phyloP scores from a whole-genome alignment of 352 stramenopile species.

The Globisporangium spiculum region DNA sequence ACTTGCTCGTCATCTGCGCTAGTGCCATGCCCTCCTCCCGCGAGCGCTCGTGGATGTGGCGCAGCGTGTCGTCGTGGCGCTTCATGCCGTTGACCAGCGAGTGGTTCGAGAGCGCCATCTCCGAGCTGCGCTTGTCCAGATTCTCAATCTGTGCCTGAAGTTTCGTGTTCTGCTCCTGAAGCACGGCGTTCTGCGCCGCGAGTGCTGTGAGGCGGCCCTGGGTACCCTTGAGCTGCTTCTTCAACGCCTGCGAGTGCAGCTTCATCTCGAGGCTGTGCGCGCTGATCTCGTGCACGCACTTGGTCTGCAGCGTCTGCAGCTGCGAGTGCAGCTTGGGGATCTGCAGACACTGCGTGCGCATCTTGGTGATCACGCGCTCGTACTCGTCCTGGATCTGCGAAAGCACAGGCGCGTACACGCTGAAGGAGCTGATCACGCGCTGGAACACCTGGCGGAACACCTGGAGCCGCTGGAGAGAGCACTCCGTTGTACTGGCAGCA shows the following conservation, averaged over 20 bases:
- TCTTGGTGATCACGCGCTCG: slow-evolving; percentile 32
- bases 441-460: slow-evolving; percentile 54
- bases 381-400: slow-evolving; percentile 66
- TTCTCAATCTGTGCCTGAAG: slow-evolving; percentile 29
- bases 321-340: slow-evolving; percentile 48
- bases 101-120: slow-evolving; percentile 51
- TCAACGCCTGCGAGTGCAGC: slow-evolving; percentile 30
- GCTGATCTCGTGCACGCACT: slow-evolving; percentile 59
- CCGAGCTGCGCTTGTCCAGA: slow-evolving; percentile 32
- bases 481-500: not conserved
- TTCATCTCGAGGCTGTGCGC: slow-evolving; percentile 41
- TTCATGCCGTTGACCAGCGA: slow-evolving; percentile 63
- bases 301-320: slow-evolving; percentile 55
- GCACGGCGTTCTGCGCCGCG: slow-evolving; percentile 41
- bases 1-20: slow-evolving; percentile 54
- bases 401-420: slow-evolving; percentile 59
- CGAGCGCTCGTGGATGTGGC: slow-evolving; percentile 50
- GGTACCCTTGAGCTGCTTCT: slow-evolving; percentile 48
- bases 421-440: slow-evolving; percentile 57
- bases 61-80: slow-evolving; percentile 72
- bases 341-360: slow-evolving; percentile 37
- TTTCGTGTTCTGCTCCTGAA: slow-evolving; percentile 24
- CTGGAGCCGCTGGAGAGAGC: slow-evolving; percentile 42
- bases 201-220: slow-evolving; percentile 50
- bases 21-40: slow-evolving; percentile 48